Evolutionary conservation across 2,329 filamentous ascomycete genomes (phyloP).

Genomic region (Tolypocladium capitatum): DNA sequence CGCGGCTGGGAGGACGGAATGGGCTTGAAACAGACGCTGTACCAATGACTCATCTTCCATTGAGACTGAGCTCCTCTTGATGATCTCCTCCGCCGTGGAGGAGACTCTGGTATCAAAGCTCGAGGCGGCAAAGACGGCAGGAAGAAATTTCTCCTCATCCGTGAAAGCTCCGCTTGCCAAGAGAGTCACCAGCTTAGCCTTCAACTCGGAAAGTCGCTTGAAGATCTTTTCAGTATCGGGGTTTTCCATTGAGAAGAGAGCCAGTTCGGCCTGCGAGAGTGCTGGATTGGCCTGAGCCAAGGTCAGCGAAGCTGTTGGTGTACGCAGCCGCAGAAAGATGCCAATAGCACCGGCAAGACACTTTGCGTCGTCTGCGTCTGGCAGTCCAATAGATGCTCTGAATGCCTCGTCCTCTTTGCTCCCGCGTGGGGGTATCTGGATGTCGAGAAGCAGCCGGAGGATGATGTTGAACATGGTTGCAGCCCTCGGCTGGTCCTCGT

Average conservation of each 20-base stretch:
- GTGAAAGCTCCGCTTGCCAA: conserved; percentile 76
- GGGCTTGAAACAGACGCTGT: conserved; percentile 55
- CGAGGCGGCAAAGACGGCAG: conserved; percentile 70
- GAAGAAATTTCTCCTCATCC: conserved; percentile 70
- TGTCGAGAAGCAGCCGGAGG: conserved; percentile 58
- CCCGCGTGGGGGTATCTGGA: conserved; percentile 61
- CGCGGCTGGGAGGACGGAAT: conserved; percentile 57
- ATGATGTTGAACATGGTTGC: conserved; percentile 70
- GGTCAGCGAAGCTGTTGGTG: conserved; percentile 16
- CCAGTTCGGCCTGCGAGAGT: conserved; percentile 15
- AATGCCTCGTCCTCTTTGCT: conserved; percentile 65
- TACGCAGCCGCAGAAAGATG: conserved; percentile 47
- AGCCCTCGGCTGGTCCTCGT: conserved; percentile 16
- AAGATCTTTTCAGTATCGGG: conserved; percentile 51
- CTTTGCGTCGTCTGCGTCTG: conserved; percentile 51
- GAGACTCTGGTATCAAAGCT: conserved; percentile 71
- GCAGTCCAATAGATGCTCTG: conserved; percentile 51
- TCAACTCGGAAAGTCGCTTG: conserved; percentile 29
- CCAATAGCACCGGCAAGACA: conserved; percentile 67
- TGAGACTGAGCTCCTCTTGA: conserved; percentile 66
- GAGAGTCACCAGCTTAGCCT: conserved; percentile 49
- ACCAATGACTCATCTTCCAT: conserved; percentile 57
- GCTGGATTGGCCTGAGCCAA: conserved; percentile 21
- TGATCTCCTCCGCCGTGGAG: conserved; percentile 73
- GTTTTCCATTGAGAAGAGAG: conserved; percentile 16